These are phyloP conservation scores for Deinandra increscens DNA, from an alignment of 129 eudicot species.

Conservation along the genomic window DNA sequence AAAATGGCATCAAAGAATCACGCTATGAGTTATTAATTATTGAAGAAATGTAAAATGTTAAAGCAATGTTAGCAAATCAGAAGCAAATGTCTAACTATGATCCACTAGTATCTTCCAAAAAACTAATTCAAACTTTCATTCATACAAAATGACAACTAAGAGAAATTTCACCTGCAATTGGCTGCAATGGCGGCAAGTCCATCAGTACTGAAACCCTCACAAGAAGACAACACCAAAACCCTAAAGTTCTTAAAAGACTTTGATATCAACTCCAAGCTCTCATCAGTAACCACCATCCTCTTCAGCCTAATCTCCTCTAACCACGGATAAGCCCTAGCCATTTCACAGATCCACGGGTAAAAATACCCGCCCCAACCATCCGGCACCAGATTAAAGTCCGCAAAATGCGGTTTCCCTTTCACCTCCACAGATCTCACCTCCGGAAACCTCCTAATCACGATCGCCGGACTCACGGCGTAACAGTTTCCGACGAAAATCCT, in stretches of 20 bases:
- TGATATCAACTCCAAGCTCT: slow-evolving; percentile 66
- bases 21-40: background rate
- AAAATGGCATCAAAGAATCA: background rate
- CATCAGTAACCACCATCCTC: slow-evolving; percentile 90
- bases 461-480: slow-evolving; percentile 65
- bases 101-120: background rate
- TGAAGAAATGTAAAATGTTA: background rate
- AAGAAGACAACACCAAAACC: slow-evolving; percentile 72
- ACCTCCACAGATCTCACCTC: slow-evolving; percentile 72
- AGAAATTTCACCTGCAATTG: slow-evolving; percentile 67
- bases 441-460: slow-evolving; percentile 71
- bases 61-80: background rate
- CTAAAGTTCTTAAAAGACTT: slow-evolving; percentile 60
- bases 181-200: slow-evolving; percentile 97
- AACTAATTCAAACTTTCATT: background rate
- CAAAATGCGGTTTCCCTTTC: slow-evolving; percentile 96
- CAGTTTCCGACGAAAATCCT: slow-evolving; percentile 82
- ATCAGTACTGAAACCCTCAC: slow-evolving; percentile 86
- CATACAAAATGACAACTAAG: too few relatives aligned
- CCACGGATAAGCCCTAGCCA: slow-evolving; percentile 69
- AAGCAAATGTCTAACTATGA: too few relatives aligned
- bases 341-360: slow-evolving; percentile 66
- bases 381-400: slow-evolving; percentile 87
- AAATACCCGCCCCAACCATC: slow-evolving; percentile 92
- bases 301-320: slow-evolving; percentile 86